These are phyloP conservation scores for Globisporangium viniferum DNA, from an alignment of 352 stramenopile species.

Conservation along the genomic window DNA sequence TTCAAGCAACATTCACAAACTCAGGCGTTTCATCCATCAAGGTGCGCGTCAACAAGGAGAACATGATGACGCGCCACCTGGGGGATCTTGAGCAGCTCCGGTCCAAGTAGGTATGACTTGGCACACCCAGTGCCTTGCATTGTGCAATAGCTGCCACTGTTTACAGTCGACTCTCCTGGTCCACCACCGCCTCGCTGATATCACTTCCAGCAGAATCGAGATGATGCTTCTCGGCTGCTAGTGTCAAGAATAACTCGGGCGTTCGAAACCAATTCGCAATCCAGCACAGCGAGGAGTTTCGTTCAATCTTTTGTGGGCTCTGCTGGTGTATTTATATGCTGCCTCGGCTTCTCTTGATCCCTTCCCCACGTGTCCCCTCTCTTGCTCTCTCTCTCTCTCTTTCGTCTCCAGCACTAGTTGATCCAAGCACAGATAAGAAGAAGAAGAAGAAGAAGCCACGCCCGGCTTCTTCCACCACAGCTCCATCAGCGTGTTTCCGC, in stretches of 20 bases:
- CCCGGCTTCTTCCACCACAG: background rate
- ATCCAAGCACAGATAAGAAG: background rate
- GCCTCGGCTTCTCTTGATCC: background rate
- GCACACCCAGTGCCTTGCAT: too few species aligned
- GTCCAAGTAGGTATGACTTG: too few species aligned
- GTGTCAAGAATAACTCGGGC: background rate
- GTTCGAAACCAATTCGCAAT: background rate
- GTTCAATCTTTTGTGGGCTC: background rate
- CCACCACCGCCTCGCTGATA: too few species aligned
- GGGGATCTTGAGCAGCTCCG: background rate
- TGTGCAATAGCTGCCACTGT: too few species aligned
- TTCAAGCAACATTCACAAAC: background rate
- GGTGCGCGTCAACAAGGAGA: background rate
- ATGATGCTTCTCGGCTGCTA: background rate
- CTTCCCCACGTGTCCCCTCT: background rate
- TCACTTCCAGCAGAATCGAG: background rate
- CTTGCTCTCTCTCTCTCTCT: background rate
- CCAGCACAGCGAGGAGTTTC: background rate
- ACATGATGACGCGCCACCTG: background rate
- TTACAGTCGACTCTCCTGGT: too few species aligned
- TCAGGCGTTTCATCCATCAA: background rate
- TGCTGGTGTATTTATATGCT: background rate
- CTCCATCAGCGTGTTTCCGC: conserved; percentile 3
- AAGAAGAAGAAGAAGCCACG: background rate
- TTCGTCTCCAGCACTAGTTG: background rate